These are phyloP conservation scores for Penicillium carneum DNA, from an alignment of 2,329 filamentous ascomycete genomes.

Conservation along the genomic window DNA sequence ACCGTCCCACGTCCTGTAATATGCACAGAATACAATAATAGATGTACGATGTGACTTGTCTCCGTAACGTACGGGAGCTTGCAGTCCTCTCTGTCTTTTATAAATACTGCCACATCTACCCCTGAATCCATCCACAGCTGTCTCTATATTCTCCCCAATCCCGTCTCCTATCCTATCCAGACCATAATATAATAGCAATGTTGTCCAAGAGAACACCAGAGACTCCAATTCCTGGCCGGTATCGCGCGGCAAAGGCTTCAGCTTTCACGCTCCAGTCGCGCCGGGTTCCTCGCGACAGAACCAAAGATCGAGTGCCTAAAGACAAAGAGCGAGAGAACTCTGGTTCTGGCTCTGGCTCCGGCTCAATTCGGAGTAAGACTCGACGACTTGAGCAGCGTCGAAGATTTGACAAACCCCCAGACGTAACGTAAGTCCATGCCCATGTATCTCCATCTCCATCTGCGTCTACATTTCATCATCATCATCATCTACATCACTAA, in stretches of 20 bases:
- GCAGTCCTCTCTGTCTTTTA: background rate
- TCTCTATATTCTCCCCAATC: conserved; percentile 5
- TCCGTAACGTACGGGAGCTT: conserved; percentile 7
- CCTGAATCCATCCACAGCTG: conserved; percentile 6
- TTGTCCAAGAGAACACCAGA: conserved; percentile 23
- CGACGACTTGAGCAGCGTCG: conserved; percentile 39
- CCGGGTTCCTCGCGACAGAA: conserved; percentile 44
- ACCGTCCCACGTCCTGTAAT: conserved; percentile 11
- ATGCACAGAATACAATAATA: background rate
- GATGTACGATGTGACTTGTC: conserved; percentile 10
- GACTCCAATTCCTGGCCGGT: conserved; percentile 40
- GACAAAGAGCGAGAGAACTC: conserved; percentile 2
- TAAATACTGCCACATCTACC: conserved; percentile 13
- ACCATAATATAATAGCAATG: conserved; percentile 16
- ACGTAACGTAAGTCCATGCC: conserved; percentile 43
- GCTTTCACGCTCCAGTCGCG: conserved; percentile 32
- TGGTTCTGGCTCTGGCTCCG: conserved; percentile 14
- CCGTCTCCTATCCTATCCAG: background rate
- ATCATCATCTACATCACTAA: background rate
- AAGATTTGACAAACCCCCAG: conserved; percentile 44
- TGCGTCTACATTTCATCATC: too few species aligned
- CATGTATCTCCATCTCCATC: background rate
- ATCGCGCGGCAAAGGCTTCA: conserved; percentile 53
- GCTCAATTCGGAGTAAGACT: conserved; percentile 33
- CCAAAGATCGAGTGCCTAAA: background rate